These are phyloP conservation scores for Citrus australasica DNA, from an alignment of 345 rosid species.

Conservation along the genomic window DNA sequence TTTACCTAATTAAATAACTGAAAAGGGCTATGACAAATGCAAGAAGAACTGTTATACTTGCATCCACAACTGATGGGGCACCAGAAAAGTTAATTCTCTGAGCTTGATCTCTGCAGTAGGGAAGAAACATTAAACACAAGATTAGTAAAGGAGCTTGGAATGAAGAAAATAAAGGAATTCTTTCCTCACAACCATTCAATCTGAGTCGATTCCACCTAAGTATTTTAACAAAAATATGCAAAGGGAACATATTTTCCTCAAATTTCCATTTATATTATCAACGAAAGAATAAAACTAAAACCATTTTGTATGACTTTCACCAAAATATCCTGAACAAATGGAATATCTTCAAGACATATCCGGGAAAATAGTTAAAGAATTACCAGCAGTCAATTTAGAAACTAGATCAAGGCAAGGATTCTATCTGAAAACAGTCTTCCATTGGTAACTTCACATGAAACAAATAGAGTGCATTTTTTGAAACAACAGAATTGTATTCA, in stretches of 20 bases:
- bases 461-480: not conserved
- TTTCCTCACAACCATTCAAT: slow-evolving; percentile 3
- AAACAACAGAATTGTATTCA: not conserved
- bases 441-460: not conserved
- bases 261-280: not conserved
- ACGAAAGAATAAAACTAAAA: not conserved
- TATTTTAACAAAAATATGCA: not conserved
- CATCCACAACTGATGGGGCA: slow-evolving; percentile 21
- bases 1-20: slow-evolving; percentile 28
- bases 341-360: not conserved
- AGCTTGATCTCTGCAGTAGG: slow-evolving; percentile 67
- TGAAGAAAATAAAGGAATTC: not conserved
- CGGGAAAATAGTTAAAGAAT: not conserved
- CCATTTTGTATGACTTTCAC: not conserved
- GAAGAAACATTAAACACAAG: not conserved
- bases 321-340: not conserved
- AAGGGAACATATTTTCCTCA: not conserved
- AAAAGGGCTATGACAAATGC: slow-evolving; percentile 27
- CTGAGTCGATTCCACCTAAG: not conserved
- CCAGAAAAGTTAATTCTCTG: slow-evolving; percentile 62
- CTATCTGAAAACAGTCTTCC: not conserved
- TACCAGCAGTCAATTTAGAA: not conserved
- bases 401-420: slow-evolving; percentile 1
- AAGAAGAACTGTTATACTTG: slow-evolving; percentile 30
- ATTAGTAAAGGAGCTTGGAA: not conserved